phyloP scores from a whole-genome alignment of 306 rosid species.

The Morella rubra region DNA sequence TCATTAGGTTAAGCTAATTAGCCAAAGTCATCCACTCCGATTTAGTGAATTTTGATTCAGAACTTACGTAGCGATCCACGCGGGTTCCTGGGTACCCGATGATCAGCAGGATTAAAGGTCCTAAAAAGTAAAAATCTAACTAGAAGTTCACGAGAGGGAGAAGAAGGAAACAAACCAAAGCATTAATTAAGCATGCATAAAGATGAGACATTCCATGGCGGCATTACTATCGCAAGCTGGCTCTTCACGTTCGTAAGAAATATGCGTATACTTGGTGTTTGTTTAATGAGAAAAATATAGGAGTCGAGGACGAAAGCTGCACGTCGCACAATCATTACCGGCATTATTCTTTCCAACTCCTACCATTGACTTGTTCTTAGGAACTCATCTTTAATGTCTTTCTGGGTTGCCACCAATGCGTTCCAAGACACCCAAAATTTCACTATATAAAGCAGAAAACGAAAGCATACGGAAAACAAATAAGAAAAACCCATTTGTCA shows the following conservation, averaged over 20 bases:
- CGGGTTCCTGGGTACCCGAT: too few species aligned
- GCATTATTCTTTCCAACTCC: slow-evolving; percentile 48
- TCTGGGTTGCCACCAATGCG: slow-evolving; percentile 36
- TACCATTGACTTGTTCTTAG: slow-evolving; percentile 47
- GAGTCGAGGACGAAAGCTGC: slow-evolving; percentile 33
- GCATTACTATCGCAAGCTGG: neutral
- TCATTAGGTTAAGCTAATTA: too few species aligned
- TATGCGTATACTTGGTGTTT: neutral
- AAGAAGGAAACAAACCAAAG: neutral
- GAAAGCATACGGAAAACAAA: neutral
- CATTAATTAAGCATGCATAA: neutral
- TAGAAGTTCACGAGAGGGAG: neutral
- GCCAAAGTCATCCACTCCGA: too few species aligned
- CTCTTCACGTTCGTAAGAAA: neutral
- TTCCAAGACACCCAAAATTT: slow-evolving; percentile 24
- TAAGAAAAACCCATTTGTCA: slow-evolving; percentile 17
- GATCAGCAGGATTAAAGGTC: too few species aligned
- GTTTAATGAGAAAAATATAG: neutral
- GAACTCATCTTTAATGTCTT: slow-evolving; percentile 43
- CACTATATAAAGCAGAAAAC: neutral
- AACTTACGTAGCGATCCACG: too few species aligned
- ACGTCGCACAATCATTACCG: slow-evolving; percentile 69
- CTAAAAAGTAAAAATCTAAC: too few species aligned
- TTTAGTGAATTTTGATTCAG: too few species aligned
- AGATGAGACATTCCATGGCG: neutral